Evolutionary conservation across 495 filamentous ascomycete species (phyloP).

Genomic region (Neurospora africana): DNA sequence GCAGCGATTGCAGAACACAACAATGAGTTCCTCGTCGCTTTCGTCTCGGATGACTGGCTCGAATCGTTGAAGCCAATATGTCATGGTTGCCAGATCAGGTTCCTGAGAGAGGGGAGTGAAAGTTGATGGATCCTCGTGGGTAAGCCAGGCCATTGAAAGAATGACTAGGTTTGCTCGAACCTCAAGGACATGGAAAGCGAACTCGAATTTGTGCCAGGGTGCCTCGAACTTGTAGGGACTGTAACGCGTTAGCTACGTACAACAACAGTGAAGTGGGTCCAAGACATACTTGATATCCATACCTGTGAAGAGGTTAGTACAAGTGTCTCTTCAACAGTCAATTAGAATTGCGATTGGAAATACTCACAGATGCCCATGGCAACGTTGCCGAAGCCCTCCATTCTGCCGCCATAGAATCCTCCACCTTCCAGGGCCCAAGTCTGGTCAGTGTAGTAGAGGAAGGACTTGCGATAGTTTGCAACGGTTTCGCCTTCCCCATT

Average conservation of each 20-base stretch:
- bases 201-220: constrained; percentile 73
- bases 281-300: constrained; percentile 56
- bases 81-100: constrained; percentile 71
- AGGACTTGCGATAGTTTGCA: constrained; percentile 78
- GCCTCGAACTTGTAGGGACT: constrained; percentile 51
- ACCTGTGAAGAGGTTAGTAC: constrained; percentile 25
- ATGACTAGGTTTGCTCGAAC: constrained; percentile 61
- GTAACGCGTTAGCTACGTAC: background rate
- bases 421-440: constrained; percentile 78
- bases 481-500: constrained; percentile 58
- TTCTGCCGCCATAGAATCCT: constrained; percentile 46
- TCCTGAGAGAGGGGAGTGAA: constrained; percentile 33
- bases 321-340: background rate
- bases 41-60: constrained; percentile 56
- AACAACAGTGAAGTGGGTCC: background rate
- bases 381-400: constrained; percentile 48
- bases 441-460: constrained; percentile 86
- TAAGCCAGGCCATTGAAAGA: constrained; percentile 85
- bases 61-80: constrained; percentile 78
- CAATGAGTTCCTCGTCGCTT: constrained; percentile 51
- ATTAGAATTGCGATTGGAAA: background rate
- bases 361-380: constrained; percentile 82
- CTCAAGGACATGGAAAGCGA: constrained; percentile 62
- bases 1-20: constrained; percentile 76
- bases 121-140: constrained; percentile 39